These are phyloP conservation scores for Eimeria acervulina DNA, from an alignment of 169 alveolate genomes.

Conservation along the genomic window DNA sequence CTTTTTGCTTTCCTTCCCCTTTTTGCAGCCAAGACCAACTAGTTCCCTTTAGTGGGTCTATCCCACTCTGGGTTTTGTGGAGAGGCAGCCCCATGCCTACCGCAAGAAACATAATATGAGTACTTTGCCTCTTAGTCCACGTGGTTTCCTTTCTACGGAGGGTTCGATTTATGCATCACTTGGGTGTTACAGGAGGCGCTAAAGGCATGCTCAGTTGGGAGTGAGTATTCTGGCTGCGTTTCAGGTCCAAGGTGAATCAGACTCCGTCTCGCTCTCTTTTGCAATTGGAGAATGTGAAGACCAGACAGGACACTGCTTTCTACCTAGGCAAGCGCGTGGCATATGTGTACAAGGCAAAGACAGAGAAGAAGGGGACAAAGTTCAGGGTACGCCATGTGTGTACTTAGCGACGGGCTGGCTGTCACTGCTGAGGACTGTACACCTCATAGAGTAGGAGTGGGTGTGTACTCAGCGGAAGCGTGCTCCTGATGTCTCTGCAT, in stretches of 20 bases:
- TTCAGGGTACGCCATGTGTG: constrained; percentile 91
- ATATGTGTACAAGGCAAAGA: constrained; percentile 98
- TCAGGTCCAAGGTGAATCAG: constrained; percentile 97
- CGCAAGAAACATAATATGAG: background rate
- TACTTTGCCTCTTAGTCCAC: background rate
- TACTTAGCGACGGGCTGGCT: background rate
- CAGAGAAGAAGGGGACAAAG: constrained; percentile 94
- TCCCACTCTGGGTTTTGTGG: background rate
- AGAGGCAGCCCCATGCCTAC: background rate
- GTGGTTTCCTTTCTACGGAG: background rate
- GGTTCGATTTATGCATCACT: background rate
- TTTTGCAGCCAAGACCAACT: background rate
- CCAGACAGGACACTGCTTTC: constrained; percentile 96
- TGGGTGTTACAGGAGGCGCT: background rate
- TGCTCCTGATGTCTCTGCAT: too few species aligned
- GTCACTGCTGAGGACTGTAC: background rate
- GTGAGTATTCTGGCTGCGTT: background rate
- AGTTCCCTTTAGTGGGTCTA: background rate
- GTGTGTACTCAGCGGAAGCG: too few species aligned
- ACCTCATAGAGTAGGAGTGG: background rate
- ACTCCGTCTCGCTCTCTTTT: constrained; percentile 97
- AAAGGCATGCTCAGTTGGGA: background rate
- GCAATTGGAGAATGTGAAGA: constrained; percentile 97
- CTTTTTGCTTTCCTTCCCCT: background rate
- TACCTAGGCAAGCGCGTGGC: constrained; percentile 99